Conservation (phyloP, 2,329 filamentous ascomycete genomes). For the Macroventuria anomochaeta region DNA sequence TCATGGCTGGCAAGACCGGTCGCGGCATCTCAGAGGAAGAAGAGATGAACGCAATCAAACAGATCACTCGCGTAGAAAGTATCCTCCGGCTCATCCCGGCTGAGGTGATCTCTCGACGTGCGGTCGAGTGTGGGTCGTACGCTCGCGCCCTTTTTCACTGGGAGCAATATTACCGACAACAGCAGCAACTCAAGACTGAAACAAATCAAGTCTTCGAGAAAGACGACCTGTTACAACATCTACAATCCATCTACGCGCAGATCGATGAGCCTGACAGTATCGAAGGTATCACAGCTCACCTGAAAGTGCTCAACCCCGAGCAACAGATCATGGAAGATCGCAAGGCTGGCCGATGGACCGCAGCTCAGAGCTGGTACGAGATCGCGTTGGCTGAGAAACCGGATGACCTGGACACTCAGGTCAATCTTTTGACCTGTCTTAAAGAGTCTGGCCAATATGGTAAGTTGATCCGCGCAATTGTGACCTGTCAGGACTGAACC, state of each 20-base stretch:
- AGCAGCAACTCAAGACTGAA: constrained; percentile 49
- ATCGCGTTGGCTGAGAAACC: constrained; percentile 83
- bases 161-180: constrained; percentile 82
- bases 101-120: constrained; percentile 77
- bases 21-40: constrained; percentile 56
- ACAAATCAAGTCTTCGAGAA: constrained; percentile 59
- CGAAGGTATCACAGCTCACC: constrained; percentile 88
- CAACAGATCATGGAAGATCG: constrained; percentile 92
- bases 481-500: constrained; percentile 24
- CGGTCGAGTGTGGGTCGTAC: constrained; percentile 93
- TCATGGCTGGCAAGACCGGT: constrained; percentile 54
- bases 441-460: constrained; percentile 96
- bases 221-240: constrained; percentile 72
- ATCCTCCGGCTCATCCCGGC: constrained; percentile 74
- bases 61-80: constrained; percentile 71
- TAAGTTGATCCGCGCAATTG: constrained; percentile 50
- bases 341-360: constrained; percentile 91
- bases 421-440: constrained; percentile 84
- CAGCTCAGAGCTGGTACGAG: constrained; percentile 98
- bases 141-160: constrained; percentile 91
- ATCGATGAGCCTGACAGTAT: constrained; percentile 98
- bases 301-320: constrained; percentile 86
- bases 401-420: constrained; percentile 76
- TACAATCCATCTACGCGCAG: constrained; percentile 94
- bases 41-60: constrained; percentile 59